These are phyloP conservation scores for Psilocybe cubensis DNA, from an alignment of 768 basidiomycete species.

Conservation along the genomic window DNA sequence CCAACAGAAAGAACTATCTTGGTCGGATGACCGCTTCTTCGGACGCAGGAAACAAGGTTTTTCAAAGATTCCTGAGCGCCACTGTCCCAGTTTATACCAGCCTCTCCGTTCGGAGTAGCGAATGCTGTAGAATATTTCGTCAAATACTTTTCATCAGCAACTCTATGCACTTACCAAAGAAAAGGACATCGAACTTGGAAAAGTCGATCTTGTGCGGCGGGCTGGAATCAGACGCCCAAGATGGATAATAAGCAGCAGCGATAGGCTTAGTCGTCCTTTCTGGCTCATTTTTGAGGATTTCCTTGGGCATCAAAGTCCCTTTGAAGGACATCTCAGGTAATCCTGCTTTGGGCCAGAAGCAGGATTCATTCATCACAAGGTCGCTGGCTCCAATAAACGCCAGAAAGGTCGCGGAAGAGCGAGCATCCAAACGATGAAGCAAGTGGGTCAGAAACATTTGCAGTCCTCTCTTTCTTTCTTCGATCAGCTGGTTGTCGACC, in stretches of 20 bases:
- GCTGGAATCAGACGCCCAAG: conserved; percentile 50
- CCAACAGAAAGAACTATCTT: conserved; percentile 70
- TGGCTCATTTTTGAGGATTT: neutral
- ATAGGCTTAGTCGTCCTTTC: conserved; percentile 28
- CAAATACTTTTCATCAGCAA: neutral
- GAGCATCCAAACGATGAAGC: conserved; percentile 35
- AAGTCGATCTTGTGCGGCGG: conserved; percentile 63
- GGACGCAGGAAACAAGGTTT: conserved; percentile 57
- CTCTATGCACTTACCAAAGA: conserved; percentile 48
- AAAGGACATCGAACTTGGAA: conserved; percentile 64
- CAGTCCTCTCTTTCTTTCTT: conserved; percentile 51
- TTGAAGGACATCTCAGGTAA: conserved; percentile 39
- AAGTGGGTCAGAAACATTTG: conserved; percentile 43
- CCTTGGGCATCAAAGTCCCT: neutral
- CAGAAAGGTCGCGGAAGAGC: conserved; percentile 32
- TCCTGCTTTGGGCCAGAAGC: conserved; percentile 9
- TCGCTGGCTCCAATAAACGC: conserved; percentile 36
- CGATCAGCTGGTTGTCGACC: conserved; percentile 54
- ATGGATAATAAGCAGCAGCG: conserved; percentile 51
- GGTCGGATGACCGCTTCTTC: conserved; percentile 56
- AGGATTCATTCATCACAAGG: neutral
- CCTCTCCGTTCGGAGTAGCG: conserved; percentile 61
- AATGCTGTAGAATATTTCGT: conserved; percentile 48
- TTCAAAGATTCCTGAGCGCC: conserved; percentile 54
- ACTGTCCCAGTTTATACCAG: conserved; percentile 51